These are phyloP conservation scores for Fragaria ananassa DNA, from an alignment of 306 rosid species.

Conservation along the genomic window DNA sequence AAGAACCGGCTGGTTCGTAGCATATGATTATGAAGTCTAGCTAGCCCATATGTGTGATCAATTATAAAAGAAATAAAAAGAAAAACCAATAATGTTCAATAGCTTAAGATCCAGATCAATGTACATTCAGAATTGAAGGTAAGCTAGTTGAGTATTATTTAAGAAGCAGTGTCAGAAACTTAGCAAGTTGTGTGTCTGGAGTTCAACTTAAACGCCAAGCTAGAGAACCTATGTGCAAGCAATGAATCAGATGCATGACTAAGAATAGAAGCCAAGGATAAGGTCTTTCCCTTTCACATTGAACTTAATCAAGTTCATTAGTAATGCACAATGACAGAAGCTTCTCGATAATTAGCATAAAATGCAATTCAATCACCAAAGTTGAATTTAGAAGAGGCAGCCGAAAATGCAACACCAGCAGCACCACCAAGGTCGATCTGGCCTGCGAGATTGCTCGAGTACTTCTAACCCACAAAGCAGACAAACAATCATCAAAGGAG, in stretches of 20 bases:
- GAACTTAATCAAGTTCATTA: background rate
- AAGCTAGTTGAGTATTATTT: too few species aligned
- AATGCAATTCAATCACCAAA: background rate
- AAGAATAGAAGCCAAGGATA: slow-evolving; percentile 9
- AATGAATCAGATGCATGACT: slow-evolving; percentile 45
- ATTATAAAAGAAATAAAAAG: too few species aligned
- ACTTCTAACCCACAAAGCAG: slow-evolving; percentile 9
- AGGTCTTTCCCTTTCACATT: background rate
- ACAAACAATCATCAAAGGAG: slow-evolving; percentile 33
- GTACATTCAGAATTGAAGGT: too few species aligned
- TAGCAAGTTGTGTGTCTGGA: background rate
- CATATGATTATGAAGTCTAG: too few species aligned
- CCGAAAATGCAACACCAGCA: slow-evolving; percentile 25
- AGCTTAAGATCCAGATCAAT: too few species aligned
- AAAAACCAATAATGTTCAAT: too few species aligned
- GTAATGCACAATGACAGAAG: background rate
- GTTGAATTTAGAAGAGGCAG: background rate
- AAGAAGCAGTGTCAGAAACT: background rate
- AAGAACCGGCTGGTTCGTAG: too few species aligned
- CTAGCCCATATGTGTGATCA: too few species aligned
- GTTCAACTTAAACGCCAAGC: background rate
- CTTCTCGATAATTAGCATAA: background rate
- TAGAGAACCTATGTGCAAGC: slow-evolving; percentile 31
- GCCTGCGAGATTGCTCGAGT: slow-evolving; percentile 6
- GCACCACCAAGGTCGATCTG: slow-evolving; percentile 6